Percentiles rank a stretch among this genome's conserved stretches.
These are phyloP conservation scores for Camellia lanceoleosa DNA, from an alignment of 148 eudicot genomes.

Conservation along the genomic window DNA sequence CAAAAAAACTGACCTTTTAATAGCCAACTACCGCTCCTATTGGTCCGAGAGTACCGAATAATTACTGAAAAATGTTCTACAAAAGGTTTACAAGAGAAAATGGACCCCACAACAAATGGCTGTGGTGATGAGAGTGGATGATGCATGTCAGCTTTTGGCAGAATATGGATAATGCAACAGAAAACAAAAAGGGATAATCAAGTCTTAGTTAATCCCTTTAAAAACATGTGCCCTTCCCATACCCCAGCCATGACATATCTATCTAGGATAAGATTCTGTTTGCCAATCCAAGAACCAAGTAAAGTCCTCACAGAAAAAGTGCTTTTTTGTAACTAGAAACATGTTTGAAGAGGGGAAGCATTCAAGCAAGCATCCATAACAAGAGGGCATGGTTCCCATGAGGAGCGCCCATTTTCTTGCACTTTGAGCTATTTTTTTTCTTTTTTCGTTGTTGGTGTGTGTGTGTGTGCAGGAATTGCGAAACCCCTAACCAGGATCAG, in stretches of 20 bases:
- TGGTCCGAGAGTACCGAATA: too few species aligned
- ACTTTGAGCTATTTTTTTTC: not conserved
- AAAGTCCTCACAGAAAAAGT: slow-evolving; percentile 17
- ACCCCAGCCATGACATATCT: slow-evolving; percentile 13
- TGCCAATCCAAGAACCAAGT: slow-evolving; percentile 11
- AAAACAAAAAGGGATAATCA: slow-evolving; percentile 10
- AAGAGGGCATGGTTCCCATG: slow-evolving; percentile 14
- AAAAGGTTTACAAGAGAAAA: not conserved
- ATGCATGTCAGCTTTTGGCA: slow-evolving; percentile 12
- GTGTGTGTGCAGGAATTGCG: too few species aligned
- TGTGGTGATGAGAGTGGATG: slow-evolving; percentile 10
- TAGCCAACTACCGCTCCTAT: not conserved
- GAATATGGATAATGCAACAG: slow-evolving; percentile 19
- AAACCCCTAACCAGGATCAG: too few species aligned
- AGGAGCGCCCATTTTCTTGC: not conserved
- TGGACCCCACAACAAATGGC: slow-evolving; percentile 12
- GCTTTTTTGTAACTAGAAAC: slow-evolving; percentile 18
- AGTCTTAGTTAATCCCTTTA: not conserved
- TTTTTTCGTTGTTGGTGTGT: too few species aligned
- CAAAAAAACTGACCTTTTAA: not conserved
- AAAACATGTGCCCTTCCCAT: slow-evolving; percentile 22
- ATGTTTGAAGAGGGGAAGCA: slow-evolving; percentile 27
- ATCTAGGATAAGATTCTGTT: slow-evolving; percentile 21
- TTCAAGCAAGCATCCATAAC: slow-evolving; percentile 10
- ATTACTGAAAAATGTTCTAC: not conserved